Conservation (phyloP, 768 basidiomycete genomes). For the Pholiota molesta region DNA sequence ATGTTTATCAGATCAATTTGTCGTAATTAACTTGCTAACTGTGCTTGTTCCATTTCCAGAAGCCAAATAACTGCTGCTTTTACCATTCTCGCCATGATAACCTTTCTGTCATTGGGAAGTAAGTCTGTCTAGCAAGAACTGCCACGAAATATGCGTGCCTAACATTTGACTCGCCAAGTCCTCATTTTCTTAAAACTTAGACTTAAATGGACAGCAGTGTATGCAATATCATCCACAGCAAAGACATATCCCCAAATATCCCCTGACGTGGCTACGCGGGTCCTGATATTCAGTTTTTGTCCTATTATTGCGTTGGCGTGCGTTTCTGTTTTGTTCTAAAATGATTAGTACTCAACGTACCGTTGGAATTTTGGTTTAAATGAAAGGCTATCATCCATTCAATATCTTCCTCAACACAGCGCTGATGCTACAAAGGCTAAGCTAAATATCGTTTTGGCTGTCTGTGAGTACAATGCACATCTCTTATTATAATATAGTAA, state of each 20-base stretch:
- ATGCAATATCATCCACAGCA: background rate
- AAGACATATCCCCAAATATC: background rate
- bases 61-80: slow-evolving; percentile 1
- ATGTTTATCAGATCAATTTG: background rate
- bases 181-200: background rate
- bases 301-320: slow-evolving; percentile 1
- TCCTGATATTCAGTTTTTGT: slow-evolving; percentile 5
- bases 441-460: background rate
- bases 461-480: background rate
- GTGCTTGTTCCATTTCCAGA: background rate
- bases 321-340: background rate
- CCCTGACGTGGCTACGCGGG: background rate
- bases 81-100: slow-evolving; percentile 2
- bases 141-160: background rate
- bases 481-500: background rate
- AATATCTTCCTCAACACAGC: background rate
- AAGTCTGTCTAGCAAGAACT: background rate
- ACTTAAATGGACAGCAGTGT: background rate
- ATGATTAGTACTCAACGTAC: too few relatives aligned
- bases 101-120: background rate
- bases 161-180: background rate
- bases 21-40: background rate
- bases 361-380: background rate
- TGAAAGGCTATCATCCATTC: background rate
- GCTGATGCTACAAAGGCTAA: background rate